phyloP scores from a whole-genome alignment of 371 early-diverging fungal genomes.

The Parasitella parasitica region DNA sequence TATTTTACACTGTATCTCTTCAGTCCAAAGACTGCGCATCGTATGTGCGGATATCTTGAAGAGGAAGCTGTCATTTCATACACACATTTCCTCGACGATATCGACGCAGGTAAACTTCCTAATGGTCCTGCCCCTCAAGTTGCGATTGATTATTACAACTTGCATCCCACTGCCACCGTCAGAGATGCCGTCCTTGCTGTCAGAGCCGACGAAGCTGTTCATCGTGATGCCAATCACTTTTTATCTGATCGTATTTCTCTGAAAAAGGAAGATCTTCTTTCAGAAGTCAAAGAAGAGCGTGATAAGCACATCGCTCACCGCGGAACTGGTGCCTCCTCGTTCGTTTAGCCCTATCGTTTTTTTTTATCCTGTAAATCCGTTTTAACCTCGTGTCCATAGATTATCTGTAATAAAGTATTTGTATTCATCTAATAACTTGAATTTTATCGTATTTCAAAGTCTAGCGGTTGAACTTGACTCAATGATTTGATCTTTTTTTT shows the following conservation, averaged over 20 bases:
- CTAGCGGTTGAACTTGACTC: no score
- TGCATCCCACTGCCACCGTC: constrained; percentile 79
- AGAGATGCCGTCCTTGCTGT: constrained; percentile 94
- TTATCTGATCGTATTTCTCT: constrained; percentile 63
- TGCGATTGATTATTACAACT: constrained; percentile 91
- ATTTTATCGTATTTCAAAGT: no score
- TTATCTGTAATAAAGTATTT: no score
- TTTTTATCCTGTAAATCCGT: no score
- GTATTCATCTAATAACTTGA: no score
- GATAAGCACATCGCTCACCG: not conserved
- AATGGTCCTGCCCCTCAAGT: constrained; percentile 74
- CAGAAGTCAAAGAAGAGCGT: constrained; percentile 5
- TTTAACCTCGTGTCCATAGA: no score
- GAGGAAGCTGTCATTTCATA: constrained; percentile 96
- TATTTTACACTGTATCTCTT: constrained; percentile 86
- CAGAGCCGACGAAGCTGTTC: constrained; percentile 95
- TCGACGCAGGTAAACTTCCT: constrained; percentile 74
- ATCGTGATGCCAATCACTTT: constrained; percentile 93
- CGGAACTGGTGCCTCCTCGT: not conserved
- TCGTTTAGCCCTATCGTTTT: not conserved
- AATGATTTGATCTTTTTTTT: no score
- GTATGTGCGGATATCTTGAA: constrained; percentile 75
- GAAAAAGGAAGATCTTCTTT: constrained; percentile 21
- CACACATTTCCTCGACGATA: constrained; percentile 86
- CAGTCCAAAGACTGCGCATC: constrained; percentile 84